Percentiles rank a stretch among this genome's conserved stretches.
phyloP scores from a whole-genome alignment of 371 early-diverging fungal species.

The Choanephora cucurbitarum region DNA sequence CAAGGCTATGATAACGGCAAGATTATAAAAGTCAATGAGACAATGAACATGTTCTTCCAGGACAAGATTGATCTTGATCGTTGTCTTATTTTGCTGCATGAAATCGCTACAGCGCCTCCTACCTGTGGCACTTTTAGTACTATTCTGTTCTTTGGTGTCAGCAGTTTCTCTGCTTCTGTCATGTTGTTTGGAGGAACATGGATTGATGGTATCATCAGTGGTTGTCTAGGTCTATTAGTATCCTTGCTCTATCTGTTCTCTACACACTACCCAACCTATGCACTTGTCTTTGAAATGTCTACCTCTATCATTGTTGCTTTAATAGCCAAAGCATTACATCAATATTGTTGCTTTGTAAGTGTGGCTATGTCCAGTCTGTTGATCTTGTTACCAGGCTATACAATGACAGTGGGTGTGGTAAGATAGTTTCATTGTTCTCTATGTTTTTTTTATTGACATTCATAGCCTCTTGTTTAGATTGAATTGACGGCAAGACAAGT shows the following conservation, averaged over 20 bases:
- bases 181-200: conserved; percentile 46
- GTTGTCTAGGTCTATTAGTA: conserved; percentile 31
- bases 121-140: conserved; percentile 37
- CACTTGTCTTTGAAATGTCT: conserved; percentile 47
- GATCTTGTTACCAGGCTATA: conserved; percentile 67
- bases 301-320: conserved; percentile 39
- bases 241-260: conserved; percentile 34
- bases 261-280: conserved; percentile 37
- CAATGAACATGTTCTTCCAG: conserved; percentile 35
- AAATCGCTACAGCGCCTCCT: conserved; percentile 30
- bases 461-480: conserved; percentile 36
- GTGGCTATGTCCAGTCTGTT: conserved; percentile 50
- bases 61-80: conserved; percentile 26
- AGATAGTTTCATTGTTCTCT: background rate
- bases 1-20: conserved; percentile 44
- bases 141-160: conserved; percentile 22
- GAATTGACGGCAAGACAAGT: conserved; percentile 69
- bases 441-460: conserved; percentile 2
- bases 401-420: conserved; percentile 68
- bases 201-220: conserved; percentile 38
- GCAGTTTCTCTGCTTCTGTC: conserved; percentile 35
- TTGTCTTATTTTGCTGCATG: conserved; percentile 31
- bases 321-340: conserved; percentile 34
- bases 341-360: conserved; percentile 41
- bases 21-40: conserved; percentile 35